Percentiles rank a stretch among this genome's conserved stretches.
Evolutionary conservation across 805 yeast species (phyloP).

Genomic region (Candida cerambycidarum): DNA sequence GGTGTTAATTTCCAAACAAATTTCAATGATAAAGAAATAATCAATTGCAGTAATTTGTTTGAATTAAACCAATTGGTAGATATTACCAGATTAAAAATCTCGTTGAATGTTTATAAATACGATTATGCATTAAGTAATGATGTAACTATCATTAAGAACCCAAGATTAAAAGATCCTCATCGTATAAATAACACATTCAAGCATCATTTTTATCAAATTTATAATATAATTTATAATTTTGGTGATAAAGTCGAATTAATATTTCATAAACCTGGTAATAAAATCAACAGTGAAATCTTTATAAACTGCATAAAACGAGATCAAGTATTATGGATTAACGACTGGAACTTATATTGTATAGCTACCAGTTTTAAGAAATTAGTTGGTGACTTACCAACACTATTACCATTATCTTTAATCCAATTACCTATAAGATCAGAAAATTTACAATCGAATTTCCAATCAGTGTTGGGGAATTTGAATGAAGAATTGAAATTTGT

Average conservation of each 20-base stretch:
- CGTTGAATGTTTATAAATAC: constrained; percentile 70
- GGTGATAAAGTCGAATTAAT: constrained; percentile 45
- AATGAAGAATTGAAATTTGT: constrained; percentile 9
- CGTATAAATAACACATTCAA: constrained; percentile 9
- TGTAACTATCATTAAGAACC: not conserved
- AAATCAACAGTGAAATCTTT: constrained; percentile 43
- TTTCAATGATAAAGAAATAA: constrained; percentile 16
- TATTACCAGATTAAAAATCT: constrained; percentile 72
- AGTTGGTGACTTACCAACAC: constrained; percentile 55
- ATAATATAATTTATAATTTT: constrained; percentile 47
- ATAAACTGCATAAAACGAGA: constrained; percentile 51
- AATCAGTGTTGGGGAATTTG: constrained; percentile 11
- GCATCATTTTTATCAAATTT: constrained; percentile 49
- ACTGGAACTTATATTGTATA: constrained; percentile 56
- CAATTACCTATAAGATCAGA: constrained; percentile 55
- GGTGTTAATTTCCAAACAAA: not conserved
- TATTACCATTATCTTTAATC: constrained; percentile 52
- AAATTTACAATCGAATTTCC: constrained; percentile 26
- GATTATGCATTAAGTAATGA: constrained; percentile 47
- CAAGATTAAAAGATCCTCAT: constrained; percentile 4
- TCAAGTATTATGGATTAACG: constrained; percentile 53
- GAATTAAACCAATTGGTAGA: constrained; percentile 64
- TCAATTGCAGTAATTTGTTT: constrained; percentile 50
- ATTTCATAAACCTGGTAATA: constrained; percentile 59
- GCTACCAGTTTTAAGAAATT: constrained; percentile 46